Evolutionary conservation across 495 filamentous ascomycete genomes (phyloP).

Genomic region (Podospora conica): DNA sequence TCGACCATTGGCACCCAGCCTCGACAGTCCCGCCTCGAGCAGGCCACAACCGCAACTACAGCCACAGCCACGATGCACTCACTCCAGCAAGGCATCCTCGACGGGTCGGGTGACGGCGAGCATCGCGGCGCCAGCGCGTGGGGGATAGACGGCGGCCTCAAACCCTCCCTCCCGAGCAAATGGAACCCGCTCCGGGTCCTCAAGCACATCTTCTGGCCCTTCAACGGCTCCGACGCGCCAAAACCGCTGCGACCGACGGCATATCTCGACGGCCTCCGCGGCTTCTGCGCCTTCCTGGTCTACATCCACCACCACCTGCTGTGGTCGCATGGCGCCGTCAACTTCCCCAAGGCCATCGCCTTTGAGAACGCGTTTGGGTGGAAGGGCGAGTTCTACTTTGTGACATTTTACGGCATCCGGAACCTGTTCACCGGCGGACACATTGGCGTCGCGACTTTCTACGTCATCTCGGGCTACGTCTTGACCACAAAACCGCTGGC

Average conservation of each 20-base stretch:
- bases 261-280: conserved; percentile 44
- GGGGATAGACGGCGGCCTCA: neutral
- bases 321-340: conserved; percentile 28
- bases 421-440: conserved; percentile 43
- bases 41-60: too few relatives aligned
- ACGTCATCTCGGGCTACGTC: conserved; percentile 47
- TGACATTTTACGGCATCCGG: conserved; percentile 31
- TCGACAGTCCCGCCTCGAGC: too few relatives aligned
- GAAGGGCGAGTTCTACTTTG: conserved; percentile 33
- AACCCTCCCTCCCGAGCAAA: conserved; percentile 13
- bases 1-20: neutral
- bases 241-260: conserved; percentile 30
- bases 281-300: conserved; percentile 42
- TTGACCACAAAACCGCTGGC: conserved; percentile 45
- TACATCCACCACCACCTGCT: conserved; percentile 43
- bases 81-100: conserved; percentile 16
- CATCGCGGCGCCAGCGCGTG: neutral
- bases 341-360: conserved; percentile 15
- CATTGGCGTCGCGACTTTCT: conserved; percentile 47
- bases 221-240: conserved; percentile 2
- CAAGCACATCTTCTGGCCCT: conserved; percentile 21
- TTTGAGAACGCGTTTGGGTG: conserved; percentile 35
- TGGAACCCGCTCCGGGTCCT: conserved; percentile 18
- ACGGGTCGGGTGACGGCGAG: conserved; percentile 8
- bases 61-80: conserved; percentile 14